These are phyloP conservation scores for Coemansia asiatica DNA, from an alignment of 192 early-diverging fungal genomes.

Conservation along the genomic window DNA sequence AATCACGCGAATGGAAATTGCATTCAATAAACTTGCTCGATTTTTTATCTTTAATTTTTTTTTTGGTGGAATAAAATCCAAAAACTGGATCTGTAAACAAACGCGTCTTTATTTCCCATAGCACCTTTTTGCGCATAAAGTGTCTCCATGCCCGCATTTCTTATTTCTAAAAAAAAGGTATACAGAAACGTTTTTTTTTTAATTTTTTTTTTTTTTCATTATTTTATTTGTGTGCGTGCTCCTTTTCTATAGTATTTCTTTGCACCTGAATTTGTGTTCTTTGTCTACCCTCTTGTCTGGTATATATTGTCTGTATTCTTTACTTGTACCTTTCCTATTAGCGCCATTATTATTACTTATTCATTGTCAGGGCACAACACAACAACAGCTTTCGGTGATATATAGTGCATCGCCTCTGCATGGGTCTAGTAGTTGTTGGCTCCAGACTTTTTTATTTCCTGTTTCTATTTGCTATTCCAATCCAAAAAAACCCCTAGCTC, in stretches of 20 bases:
- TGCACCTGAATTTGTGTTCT: no score
- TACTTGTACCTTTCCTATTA: no score
- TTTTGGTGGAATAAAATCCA: background rate
- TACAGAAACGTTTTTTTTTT: background rate
- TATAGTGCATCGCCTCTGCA: no score
- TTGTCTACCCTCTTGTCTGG: no score
- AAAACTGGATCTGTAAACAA: background rate
- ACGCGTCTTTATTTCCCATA: background rate
- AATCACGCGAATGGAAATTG: background rate
- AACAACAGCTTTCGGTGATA: no score
- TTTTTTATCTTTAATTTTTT: background rate
- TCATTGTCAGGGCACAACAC: no score
- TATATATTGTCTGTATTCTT: no score
- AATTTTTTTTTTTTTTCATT: background rate
- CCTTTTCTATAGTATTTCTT: background rate
- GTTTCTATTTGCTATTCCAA: background rate
- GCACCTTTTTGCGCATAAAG: background rate
- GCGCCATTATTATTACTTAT: no score
- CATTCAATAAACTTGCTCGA: background rate
- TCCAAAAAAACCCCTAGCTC: no score
- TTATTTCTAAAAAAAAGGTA: background rate
- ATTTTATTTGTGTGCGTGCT: background rate
- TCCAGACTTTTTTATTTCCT: conserved; percentile 3
- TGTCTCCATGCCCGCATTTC: background rate
- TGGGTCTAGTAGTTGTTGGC: no score